A percentile compares a stretch with the other conserved stretches of the same genome.
Evolutionary conservation across 2,329 filamentous ascomycete genomes (phyloP).

Genomic region (Hymenoscyphus repandus): DNA sequence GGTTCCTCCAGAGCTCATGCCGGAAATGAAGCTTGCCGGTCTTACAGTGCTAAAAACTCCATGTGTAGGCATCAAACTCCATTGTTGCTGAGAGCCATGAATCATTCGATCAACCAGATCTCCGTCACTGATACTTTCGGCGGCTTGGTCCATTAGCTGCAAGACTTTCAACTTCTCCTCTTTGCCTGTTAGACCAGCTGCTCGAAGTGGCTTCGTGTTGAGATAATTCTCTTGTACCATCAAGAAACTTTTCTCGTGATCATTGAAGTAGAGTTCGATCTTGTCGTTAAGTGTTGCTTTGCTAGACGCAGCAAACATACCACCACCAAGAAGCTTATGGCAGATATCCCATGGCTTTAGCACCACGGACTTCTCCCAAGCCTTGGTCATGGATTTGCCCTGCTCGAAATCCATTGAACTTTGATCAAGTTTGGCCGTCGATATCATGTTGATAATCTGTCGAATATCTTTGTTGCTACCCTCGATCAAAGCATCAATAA

Average conservation of each 20-base stretch:
- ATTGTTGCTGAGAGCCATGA: slow-evolving; percentile 95
- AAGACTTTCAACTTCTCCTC: slow-evolving; percentile 77
- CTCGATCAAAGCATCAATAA: slow-evolving; percentile 91
- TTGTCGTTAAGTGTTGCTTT: slow-evolving; percentile 93
- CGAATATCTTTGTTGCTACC: slow-evolving; percentile 94
- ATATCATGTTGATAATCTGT: slow-evolving; percentile 98
- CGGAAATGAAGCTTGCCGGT: slow-evolving; percentile 81
- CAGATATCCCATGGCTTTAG: slow-evolving; percentile 98
- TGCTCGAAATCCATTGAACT: slow-evolving; percentile 75
- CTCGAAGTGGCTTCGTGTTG: slow-evolving; percentile 66
- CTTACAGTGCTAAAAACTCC: slow-evolving; percentile 92
- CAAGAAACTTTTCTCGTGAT: slow-evolving; percentile 93
- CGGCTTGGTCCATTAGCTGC: slow-evolving; percentile 80
- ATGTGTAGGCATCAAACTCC: slow-evolving; percentile 96
- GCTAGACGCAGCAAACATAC: slow-evolving; percentile 78
- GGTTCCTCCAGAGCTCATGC: slow-evolving; percentile 65
- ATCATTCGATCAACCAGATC: slow-evolving; percentile 98
- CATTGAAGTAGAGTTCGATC: slow-evolving; percentile 98
- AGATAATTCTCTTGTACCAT: slow-evolving; percentile 99
- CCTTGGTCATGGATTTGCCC: slow-evolving; percentile 90
- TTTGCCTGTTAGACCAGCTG: slow-evolving; percentile 43
- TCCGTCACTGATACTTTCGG: slow-evolving; percentile 94
- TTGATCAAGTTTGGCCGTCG: slow-evolving; percentile 85
- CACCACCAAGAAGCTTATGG: slow-evolving; percentile 81
- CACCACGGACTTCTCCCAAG: slow-evolving; percentile 96